Evolutionary conservation across 306 rosid species (phyloP).

Genomic region (Astragalus glycyphyllos): DNA sequence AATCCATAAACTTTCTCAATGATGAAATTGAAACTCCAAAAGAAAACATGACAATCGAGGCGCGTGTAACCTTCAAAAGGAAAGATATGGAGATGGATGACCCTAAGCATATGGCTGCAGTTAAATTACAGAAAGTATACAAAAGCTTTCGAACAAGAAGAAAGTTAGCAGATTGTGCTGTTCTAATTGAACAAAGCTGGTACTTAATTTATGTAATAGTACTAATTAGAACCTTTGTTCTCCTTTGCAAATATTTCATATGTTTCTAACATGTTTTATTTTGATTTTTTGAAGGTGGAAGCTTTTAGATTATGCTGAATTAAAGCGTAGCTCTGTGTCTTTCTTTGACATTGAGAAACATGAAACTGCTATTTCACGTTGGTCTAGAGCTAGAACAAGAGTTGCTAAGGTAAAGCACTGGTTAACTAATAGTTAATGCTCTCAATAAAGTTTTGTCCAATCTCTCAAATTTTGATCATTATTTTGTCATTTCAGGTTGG

Average conservation of each 20-base stretch:
- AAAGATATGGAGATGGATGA: conserved; percentile 49
- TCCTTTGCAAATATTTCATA: neutral
- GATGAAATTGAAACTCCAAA: conserved; percentile 52
- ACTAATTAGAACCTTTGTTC: neutral
- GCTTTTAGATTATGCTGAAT: conserved; percentile 84
- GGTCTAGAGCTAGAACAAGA: conserved; percentile 84
- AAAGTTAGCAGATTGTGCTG: conserved; percentile 82
- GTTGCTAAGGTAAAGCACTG: conserved; percentile 85
- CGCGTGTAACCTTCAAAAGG: conserved; percentile 63
- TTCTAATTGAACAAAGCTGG: conserved; percentile 91
- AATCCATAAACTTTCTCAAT: conserved; percentile 58
- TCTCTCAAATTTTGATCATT: neutral
- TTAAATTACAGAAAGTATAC: conserved; percentile 86
- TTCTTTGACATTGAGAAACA: conserved; percentile 83
- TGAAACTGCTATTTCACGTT: conserved; percentile 80
- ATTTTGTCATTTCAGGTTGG: conserved; percentile 63
- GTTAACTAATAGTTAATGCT: neutral
- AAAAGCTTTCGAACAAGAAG: conserved; percentile 85
- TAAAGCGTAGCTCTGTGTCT: conserved; percentile 75
- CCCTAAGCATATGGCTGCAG: conserved; percentile 74
- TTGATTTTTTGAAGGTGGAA: conserved; percentile 72
- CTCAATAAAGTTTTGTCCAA: neutral
- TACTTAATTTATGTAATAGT: conserved; percentile 7
- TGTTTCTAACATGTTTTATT: neutral
- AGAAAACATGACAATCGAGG: conserved; percentile 63